Evolutionary conservation across 1,139 yeast species (phyloP), one percentile per base, ranked within the genome.

Genomic region (Yamadazyma jaroonii): DNA sequence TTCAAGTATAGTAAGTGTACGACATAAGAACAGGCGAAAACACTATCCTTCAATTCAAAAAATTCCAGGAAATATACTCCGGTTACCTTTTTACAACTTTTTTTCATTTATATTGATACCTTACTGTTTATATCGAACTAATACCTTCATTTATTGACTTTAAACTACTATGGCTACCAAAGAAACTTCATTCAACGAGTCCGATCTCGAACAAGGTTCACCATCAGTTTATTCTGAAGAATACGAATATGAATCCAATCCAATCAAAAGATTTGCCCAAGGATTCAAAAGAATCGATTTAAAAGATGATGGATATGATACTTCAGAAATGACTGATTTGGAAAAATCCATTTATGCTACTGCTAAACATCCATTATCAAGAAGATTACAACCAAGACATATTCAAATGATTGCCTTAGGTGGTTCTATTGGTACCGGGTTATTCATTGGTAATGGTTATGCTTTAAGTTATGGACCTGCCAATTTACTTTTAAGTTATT

Each of bases 381-480:
- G 72, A 44, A 53, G 60, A 38, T 61, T 69, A 42, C 59, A 64
- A 43, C 55, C 66, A 29, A 57, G 73, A 44, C 74, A 69, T 45
- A 56, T 69, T 40, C 71, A 65, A 42, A 66, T 67, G 74, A 67
- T 68, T 44, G 72, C 74, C 32, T 60, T 69, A 41, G 74, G 74
- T 36, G 74, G 74, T 33, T 53, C 65, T 36, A 67, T 69, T 38
- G 65, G 67, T 43, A 63, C 79, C 10, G 79, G 79, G 49, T 57
- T 74, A 38, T 72, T 72, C 50, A 84, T 87, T 9, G 84, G 88
- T 40, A 76, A 83, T 43, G 95, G 95, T 22, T 71, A 74, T 37
- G 84, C 84, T 2, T 64, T 88, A 45, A 64, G 72, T 40, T 67
- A 64, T 13, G 92, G 92, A 31, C 90, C 92, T 10, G 88, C 81